Conservation (phyloP, 1,284 basidiomycete genomes). For the Heterobasidion parviporum region DNA sequence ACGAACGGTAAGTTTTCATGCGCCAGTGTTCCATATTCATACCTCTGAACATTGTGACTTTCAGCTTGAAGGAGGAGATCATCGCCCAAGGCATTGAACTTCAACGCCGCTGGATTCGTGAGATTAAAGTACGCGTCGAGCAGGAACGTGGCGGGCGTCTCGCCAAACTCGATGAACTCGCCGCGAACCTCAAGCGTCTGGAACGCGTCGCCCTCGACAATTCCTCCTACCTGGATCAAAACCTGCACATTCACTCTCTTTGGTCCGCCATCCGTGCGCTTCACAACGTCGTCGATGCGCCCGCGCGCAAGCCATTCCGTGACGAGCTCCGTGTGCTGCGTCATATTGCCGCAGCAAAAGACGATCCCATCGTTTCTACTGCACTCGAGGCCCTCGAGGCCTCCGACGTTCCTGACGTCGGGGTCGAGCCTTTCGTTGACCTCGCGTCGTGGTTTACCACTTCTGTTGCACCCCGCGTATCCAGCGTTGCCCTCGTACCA, state of each 20-base stretch:
- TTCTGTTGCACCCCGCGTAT: slow-evolving; percentile 79
- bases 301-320: slow-evolving; percentile 73
- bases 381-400: slow-evolving; percentile 70
- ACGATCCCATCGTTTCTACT: slow-evolving; percentile 58
- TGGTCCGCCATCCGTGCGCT: slow-evolving; percentile 71
- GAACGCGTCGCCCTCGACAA: slow-evolving; percentile 91
- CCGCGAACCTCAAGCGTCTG: slow-evolving; percentile 83
- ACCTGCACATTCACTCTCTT: slow-evolving; percentile 77
- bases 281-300: slow-evolving; percentile 46
- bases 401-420: slow-evolving; percentile 73
- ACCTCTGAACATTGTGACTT: background rate
- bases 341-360: slow-evolving; percentile 62
- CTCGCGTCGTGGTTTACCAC: slow-evolving; percentile 87
- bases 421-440: slow-evolving; percentile 86
- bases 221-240: slow-evolving; percentile 82
- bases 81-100: slow-evolving; percentile 96
- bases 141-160: slow-evolving; percentile 94
- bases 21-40: background rate
- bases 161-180: slow-evolving; percentile 90
- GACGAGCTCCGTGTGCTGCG: slow-evolving; percentile 83
- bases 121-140: slow-evolving; percentile 94
- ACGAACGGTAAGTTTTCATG: slow-evolving; percentile 62
- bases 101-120: slow-evolving; percentile 92
- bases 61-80: slow-evolving; percentile 88
- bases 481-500: slow-evolving; percentile 86